Evolutionary conservation across 306 rosid genomes (phyloP).

Genomic region (Quercus bicolor): DNA sequence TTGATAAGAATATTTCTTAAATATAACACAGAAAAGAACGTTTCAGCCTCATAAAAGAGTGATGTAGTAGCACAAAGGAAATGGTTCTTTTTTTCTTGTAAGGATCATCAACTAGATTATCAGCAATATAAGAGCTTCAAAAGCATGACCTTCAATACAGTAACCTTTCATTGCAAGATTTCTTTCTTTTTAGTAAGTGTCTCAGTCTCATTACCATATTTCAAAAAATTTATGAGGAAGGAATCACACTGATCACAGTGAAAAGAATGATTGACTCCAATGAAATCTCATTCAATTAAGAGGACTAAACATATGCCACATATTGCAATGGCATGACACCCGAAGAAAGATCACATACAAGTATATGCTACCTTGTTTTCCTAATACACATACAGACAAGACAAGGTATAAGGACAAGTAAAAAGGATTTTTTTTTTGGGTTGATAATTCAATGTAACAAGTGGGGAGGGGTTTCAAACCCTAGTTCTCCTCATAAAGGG

Average conservation of each 20-base stretch:
- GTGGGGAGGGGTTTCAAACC: too few relatives aligned
- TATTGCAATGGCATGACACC: too few relatives aligned
- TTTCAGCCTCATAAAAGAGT: not conserved
- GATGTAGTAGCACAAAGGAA: too few relatives aligned
- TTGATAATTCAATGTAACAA: too few relatives aligned
- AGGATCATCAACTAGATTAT: too few relatives aligned
- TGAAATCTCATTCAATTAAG: not conserved
- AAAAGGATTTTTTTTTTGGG: not conserved
- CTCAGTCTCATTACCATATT: too few relatives aligned
- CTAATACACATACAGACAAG: not conserved
- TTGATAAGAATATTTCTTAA: not conserved
- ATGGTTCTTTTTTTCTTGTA: too few relatives aligned
- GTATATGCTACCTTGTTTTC: not conserved
- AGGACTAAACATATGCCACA: not conserved
- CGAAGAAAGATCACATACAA: not conserved
- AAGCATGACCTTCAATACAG: too few relatives aligned
- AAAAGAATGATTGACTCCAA: not conserved
- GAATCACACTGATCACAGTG: not conserved
- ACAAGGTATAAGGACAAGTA: not conserved
- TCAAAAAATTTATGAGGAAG: not conserved
- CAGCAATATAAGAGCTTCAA: too few relatives aligned
- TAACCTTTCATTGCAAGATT: not conserved
- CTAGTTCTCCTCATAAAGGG: not conserved
- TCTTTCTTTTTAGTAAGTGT: too few relatives aligned
- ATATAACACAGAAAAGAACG: not conserved